Evolutionary conservation across 495 filamentous ascomycete genomes (phyloP), one percentile per base, ranked within the genome.

Genomic region (Ascodesmis nigricans): DNA sequence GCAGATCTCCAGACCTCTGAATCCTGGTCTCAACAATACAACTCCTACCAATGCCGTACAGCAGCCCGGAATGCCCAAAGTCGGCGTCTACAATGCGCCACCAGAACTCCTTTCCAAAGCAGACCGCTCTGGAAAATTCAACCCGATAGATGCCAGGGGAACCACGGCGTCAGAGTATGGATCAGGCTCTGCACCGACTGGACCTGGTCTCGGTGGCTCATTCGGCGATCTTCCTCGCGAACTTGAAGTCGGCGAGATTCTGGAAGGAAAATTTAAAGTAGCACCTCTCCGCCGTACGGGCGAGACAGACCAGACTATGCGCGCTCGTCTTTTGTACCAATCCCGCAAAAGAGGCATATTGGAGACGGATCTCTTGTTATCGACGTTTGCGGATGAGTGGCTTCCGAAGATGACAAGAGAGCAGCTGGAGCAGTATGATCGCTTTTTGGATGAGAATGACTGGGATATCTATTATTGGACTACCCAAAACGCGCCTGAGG

Each of bases 391-490:
- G 25, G 71, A 87, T 41, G 59, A 61, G 24, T 62, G 87, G 55
- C 69, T 97, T 8, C 48, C 57, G 6, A 54, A 57, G 29, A 91
- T 97, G 84, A 65, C 63, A 0, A 56, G 58, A 3, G 56, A 61
- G 31, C 79, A 84, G 47, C 67, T 97, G 36, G 52, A 65, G 39
- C 70, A 90, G 55, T 95, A 83, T 59, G 90, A 95, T 55, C 59
- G 64, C 10, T 93, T 97, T 65, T 69, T 97, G 29, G 87, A 97
- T 59, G 87, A 97, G 56, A 95, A 95, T 53, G 87, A 97, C 56
- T 97, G 87, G 87, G 87, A 97, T 53, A 95, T 97, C 39, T 97
- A 97, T 62, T 97, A 97, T 65, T 97, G 87, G 87, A 79, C 81
- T 0, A 97, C 90, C n/a, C 90, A 97, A 53, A 70, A 77, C 42